Evolutionary conservation across 2,329 filamentous ascomycete species (phyloP).

Genomic region (Xylariaceae sp.): DNA sequence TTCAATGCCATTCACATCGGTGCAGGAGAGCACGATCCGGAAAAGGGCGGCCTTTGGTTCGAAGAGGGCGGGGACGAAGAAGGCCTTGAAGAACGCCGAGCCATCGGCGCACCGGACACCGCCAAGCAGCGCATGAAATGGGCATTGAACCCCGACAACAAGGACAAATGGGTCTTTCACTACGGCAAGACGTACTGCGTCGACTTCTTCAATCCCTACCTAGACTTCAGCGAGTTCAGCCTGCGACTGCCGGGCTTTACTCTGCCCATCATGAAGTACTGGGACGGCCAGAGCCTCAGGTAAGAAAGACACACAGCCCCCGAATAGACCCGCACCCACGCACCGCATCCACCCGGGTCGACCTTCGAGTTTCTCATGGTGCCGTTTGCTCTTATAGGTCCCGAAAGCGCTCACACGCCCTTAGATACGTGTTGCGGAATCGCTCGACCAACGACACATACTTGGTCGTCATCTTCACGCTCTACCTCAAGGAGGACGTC

Average conservation of each 20-base stretch:
- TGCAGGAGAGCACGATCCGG: conserved; percentile 48
- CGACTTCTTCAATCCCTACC: conserved; percentile 87
- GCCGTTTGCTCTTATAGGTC: conserved; percentile 27
- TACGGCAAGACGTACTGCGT: conserved; percentile 55
- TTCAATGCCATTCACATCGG: conserved; percentile 79
- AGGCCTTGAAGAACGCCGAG: conserved; percentile 49
- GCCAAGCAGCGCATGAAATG: conserved; percentile 61
- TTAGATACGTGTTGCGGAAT: conserved; percentile 93
- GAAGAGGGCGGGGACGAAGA: conserved; percentile 67
- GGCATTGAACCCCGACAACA: conserved; percentile 54
- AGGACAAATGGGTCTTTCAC: conserved; percentile 58
- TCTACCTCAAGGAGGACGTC: conserved; percentile 70
- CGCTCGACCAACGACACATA: conserved; percentile 72
- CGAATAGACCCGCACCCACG: conserved; percentile 32
- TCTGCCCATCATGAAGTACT: conserved; percentile 74
- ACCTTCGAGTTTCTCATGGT: conserved; percentile 30
- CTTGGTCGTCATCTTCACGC: conserved; percentile 78
- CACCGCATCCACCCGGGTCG: conserved; percentile 34
- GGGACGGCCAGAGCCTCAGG: conserved; percentile 78
- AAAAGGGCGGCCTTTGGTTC: conserved; percentile 58
- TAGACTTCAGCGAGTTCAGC: conserved; percentile 79
- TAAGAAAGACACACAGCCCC: conserved; percentile 49
- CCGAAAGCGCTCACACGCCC: conserved; percentile 71
- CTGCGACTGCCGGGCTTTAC: conserved; percentile 73
- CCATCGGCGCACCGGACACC: conserved; percentile 54